A percentile compares a stretch with the other conserved stretches of the same genome.
phyloP scores from a whole-genome alignment of 108 stramenopile genomes.

The Cyclotella cryptica region DNA sequence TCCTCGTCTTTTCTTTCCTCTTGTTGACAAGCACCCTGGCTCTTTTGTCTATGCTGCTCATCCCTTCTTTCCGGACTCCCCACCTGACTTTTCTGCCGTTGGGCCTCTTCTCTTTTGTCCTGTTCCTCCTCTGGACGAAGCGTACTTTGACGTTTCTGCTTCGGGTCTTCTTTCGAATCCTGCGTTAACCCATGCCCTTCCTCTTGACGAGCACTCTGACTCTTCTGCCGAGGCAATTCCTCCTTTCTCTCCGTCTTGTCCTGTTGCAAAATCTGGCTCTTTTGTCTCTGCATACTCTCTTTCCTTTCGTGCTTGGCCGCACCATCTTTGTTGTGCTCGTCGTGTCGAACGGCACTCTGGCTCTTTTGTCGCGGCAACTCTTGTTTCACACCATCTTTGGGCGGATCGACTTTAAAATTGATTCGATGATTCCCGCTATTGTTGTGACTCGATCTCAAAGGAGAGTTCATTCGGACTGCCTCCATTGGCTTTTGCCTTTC shows the following conservation, averaged over 20 bases:
- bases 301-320: too few species aligned
- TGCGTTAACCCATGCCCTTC: neutral
- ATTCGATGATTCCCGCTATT: neutral
- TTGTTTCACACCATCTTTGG: neutral
- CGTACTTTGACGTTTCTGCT: too few species aligned
- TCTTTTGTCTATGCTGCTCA: neutral
- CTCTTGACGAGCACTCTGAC: neutral
- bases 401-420: neutral
- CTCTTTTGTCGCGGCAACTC: neutral
- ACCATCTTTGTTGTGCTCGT: neutral
- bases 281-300: too few species aligned
- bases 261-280: too few species aligned
- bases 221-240: neutral
- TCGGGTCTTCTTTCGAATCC: too few species aligned
- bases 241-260: neutral
- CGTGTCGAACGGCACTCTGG: neutral
- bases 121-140: too few species aligned
- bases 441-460: neutral
- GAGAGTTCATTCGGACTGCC: too few species aligned
- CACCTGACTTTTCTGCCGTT: too few species aligned
- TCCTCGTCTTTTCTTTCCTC: neutral
- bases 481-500: too few species aligned
- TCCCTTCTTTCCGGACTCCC: neutral
- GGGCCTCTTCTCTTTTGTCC: too few species aligned
- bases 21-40: neutral